phyloP scores from a whole-genome alignment of 1,139 yeast species.

The Yamadazyma atlantica region DNA sequence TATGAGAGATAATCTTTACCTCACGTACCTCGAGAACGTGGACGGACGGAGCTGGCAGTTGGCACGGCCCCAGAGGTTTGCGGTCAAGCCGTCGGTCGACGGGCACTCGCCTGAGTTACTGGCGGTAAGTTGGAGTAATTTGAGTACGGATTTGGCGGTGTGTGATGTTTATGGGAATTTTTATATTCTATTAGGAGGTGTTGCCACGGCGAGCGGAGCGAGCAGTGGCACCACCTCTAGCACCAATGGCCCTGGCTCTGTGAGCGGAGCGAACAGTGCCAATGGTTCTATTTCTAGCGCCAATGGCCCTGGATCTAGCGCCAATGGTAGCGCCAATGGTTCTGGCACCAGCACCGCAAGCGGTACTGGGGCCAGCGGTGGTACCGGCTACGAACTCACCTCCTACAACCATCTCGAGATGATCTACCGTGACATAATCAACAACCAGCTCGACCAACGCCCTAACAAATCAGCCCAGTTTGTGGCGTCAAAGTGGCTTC shows the following conservation, averaged over 20 bases:
- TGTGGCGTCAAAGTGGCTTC: conserved; percentile 67
- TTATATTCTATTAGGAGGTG: conserved; percentile 47
- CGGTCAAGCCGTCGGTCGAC: conserved; percentile 36
- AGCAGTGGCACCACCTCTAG: conserved; percentile 8
- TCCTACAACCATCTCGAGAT: conserved; percentile 48
- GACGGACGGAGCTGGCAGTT: conserved; percentile 69
- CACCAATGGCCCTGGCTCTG: conserved; percentile 2
- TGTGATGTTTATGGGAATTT: conserved; percentile 52
- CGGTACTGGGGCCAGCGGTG: too few species aligned
- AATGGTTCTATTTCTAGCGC: too few species aligned
- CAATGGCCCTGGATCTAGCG: neutral
- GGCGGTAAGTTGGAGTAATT: conserved; percentile 47
- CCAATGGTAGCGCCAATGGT: too few species aligned
- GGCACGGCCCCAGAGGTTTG: conserved; percentile 50
- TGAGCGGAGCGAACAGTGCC: too few species aligned
- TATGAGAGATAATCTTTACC: conserved; percentile 34
- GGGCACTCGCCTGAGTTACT: conserved; percentile 25
- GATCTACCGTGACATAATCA: conserved; percentile 40
- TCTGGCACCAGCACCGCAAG: too few species aligned
- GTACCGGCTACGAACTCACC: conserved; percentile 44
- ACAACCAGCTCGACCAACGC: conserved; percentile 16
- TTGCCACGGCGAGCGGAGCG: too few species aligned
- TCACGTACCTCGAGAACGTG: conserved; percentile 62
- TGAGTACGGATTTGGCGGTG: conserved; percentile 55
- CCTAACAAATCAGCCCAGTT: conserved; percentile 26